Evolutionary conservation across 225 moss, liverwort and hornwort genomes (phyloP).

Genomic region (Marchantia paleacea): DNA sequence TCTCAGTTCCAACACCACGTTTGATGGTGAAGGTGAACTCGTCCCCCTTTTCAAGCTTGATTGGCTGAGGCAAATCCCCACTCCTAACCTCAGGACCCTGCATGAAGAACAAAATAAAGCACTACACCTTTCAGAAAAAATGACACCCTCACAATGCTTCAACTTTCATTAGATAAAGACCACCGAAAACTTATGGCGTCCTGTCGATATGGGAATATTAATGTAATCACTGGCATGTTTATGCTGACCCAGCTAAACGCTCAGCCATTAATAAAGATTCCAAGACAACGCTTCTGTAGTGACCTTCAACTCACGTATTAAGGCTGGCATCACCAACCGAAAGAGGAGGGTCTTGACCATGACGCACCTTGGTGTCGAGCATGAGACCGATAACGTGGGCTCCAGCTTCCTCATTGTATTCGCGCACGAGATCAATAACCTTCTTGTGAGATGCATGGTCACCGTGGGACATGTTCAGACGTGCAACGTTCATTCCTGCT

Average conservation of each 20-base stretch:
- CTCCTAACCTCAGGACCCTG: conserved; percentile 96
- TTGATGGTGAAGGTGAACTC: conserved; percentile 85
- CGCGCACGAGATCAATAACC: conserved; percentile 75
- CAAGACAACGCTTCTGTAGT: neutral
- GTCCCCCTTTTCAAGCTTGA: conserved; percentile 72
- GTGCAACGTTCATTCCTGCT: conserved; percentile 81
- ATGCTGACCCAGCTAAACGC: neutral
- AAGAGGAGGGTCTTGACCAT: neutral
- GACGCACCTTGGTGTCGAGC: conserved; percentile 78
- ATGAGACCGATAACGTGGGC: conserved; percentile 73
- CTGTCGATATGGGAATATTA: neutral
- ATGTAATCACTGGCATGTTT: neutral
- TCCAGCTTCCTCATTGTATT: conserved; percentile 66
- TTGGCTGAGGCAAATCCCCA: conserved; percentile 85
- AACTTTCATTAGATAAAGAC: neutral
- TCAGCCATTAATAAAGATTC: neutral
- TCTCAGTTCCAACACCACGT: conserved; percentile 88
- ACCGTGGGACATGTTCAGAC: conserved; percentile 83
- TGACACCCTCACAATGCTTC: neutral
- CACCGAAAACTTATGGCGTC: neutral
- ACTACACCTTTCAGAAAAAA: neutral
- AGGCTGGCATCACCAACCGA: neutral
- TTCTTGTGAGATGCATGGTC: conserved; percentile 79
- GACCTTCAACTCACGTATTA: neutral
- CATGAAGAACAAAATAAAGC: neutral